Percentiles rank a stretch among this genome's conserved stretches.
Conservation (phyloP, 805 yeast genomes). For the Pichia cabralensis region DNA sequence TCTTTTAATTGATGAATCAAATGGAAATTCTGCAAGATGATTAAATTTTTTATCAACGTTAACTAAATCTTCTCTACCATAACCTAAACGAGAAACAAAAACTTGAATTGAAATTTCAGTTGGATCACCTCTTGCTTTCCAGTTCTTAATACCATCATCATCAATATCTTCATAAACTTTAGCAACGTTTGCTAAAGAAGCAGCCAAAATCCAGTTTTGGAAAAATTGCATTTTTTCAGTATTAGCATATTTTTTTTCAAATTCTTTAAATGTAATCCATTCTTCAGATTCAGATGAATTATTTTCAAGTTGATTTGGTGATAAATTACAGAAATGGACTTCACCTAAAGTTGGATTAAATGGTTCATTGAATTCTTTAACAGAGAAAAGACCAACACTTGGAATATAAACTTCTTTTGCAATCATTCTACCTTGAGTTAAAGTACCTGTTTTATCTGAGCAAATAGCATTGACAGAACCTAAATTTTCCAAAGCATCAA, state of each 20-base stretch:
- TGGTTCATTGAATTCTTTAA: slow-evolving; percentile 48
- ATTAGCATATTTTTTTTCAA: slow-evolving; percentile 9
- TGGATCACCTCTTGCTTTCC: slow-evolving; percentile 85
- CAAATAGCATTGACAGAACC: slow-evolving; percentile 76
- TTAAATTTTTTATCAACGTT: slow-evolving; percentile 28
- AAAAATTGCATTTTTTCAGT: slow-evolving; percentile 21
- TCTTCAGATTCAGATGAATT: slow-evolving; percentile 25
- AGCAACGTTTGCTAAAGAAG: slow-evolving; percentile 77
- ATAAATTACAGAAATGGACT: slow-evolving; percentile 25
- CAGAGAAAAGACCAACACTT: slow-evolving; percentile 44
- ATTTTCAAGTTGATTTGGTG: slow-evolving; percentile 30
- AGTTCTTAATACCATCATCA: slow-evolving; percentile 28
- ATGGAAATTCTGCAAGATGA: slow-evolving; percentile 60
- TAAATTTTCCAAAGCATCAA: slow-evolving; percentile 69
- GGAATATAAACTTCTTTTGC: slow-evolving; percentile 66
- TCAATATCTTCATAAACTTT: slow-evolving; percentile 40
- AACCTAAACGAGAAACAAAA: slow-evolving; percentile 49
- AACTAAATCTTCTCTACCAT: slow-evolving; percentile 35
- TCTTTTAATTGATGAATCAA: slow-evolving; percentile 64
- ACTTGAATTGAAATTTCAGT: slow-evolving; percentile 86
- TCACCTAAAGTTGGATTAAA: slow-evolving; percentile 55
- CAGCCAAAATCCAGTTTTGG: slow-evolving; percentile 47
- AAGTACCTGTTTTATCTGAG: slow-evolving; percentile 77
- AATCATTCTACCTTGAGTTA: slow-evolving; percentile 74
- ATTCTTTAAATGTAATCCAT: slow-evolving; percentile 22